Evolutionary conservation across 495 filamentous ascomycete species (phyloP), one percentile per base, ranked within the genome.

Genomic region (Penicillium malachiteum): DNA sequence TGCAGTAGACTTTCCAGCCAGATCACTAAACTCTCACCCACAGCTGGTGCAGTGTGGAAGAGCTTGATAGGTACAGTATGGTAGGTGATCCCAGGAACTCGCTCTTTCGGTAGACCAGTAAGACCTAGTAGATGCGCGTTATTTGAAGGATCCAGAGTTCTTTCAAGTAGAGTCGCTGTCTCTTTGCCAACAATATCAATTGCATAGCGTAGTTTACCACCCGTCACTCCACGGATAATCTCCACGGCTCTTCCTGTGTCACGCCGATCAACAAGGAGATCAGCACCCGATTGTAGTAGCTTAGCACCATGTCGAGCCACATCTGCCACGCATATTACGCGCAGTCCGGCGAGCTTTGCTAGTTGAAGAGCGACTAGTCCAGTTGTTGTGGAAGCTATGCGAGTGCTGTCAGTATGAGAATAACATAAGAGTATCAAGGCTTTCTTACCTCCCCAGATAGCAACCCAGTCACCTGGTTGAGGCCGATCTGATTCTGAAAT

Each of bases 1-100:
- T 75, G 70, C 41, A 88, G 57, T 43, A 89, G 63, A 34, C 70
- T 65, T 63, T 88, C 85, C 55, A 87, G 63, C 86, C 85, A 89
- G 14, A 59, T 57, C 5, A 83, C 79, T 62, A 86, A 62, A 7
- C 64, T 66, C 46, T 82, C 79, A 1, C 86, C 86, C 0, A 88
- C 74, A 3, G 69, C 67, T 0, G 80, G 75, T 3, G 81, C 78
- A 48, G 80, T 76, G 58, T 89, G 86, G 58, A 88, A 89, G 21
- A 87, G 55, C 65, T 88, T 89, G 48, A 89, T 87, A 0, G 86
- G 86, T 17, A 88, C 81, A 5, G 75, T 83, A 53, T 89, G 85
- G 45, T 78, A 74, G 17, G 63, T 63, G 14, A 86, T 75, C 9
- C 77, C 74, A 0, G 70, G 55, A 3, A 71, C 56, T 10, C 60